Evolutionary conservation across 2,329 filamentous ascomycete genomes (phyloP).

Genomic region (Coleophoma crateriformis): DNA sequence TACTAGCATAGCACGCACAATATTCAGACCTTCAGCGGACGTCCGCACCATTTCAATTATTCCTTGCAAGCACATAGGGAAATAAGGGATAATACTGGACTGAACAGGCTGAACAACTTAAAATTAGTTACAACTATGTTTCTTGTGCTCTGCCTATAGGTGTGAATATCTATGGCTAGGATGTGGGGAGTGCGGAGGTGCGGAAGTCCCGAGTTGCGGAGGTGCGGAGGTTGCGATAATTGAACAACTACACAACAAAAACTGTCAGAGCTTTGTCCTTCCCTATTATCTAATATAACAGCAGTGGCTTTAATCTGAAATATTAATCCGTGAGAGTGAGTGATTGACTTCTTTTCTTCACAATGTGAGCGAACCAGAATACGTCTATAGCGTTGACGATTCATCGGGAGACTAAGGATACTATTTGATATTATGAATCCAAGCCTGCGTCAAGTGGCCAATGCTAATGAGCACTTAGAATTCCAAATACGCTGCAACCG

Average conservation of each 20-base stretch:
- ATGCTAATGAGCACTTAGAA: not conserved
- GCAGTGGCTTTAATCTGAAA: not conserved
- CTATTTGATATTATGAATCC: not conserved
- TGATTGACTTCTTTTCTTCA: not conserved
- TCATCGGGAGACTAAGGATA: not conserved
- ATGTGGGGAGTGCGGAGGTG: not conserved
- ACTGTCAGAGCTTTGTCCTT: too few relatives aligned
- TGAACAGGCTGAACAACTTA: not conserved
- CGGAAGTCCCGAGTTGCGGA: not conserved
- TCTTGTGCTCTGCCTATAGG: not conserved
- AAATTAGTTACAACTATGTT: not conserved
- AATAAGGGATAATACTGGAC: not conserved
- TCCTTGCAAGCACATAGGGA: not conserved
- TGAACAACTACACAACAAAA: not conserved
- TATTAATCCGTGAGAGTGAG: not conserved
- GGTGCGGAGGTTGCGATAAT: not conserved
- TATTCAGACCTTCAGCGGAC: not conserved
- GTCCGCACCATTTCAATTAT: not conserved
- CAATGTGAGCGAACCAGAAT: not conserved
- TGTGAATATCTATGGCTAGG: too few relatives aligned
- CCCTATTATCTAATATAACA: not conserved
- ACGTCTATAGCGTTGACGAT: not conserved
- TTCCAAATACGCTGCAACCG: not conserved
- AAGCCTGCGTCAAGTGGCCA: not conserved
- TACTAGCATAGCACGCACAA: too few relatives aligned